Percentiles rank a stretch among this genome's conserved stretches.
phyloP scores from a whole-genome alignment of 306 rosid genomes.

The Cucumis cinereus region DNA sequence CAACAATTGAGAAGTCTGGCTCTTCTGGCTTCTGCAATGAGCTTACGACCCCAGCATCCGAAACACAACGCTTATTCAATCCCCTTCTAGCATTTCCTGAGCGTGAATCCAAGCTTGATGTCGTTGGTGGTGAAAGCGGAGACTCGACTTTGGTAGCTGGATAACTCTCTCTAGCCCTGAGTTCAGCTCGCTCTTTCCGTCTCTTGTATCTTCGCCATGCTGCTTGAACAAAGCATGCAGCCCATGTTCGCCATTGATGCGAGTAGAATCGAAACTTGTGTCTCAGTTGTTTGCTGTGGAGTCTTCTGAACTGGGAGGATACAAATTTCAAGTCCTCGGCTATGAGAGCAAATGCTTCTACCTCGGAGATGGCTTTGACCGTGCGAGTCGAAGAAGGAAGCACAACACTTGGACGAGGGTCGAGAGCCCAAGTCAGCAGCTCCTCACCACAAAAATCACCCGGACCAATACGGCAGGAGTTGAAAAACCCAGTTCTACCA shows the following conservation, averaged over 20 bases:
- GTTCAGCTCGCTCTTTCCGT: slow-evolving; percentile 37
- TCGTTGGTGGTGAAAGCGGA: slow-evolving; percentile 12
- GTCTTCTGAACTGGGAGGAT: slow-evolving; percentile 69
- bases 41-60: slow-evolving; percentile 37
- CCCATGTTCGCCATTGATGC: slow-evolving; percentile 91
- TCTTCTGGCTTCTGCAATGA: slow-evolving; percentile 70
- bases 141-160: slow-evolving; percentile 13
- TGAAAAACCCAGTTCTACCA: slow-evolving; percentile 85
- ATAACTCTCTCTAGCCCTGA: slow-evolving; percentile 30
- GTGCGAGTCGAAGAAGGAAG: slow-evolving; percentile 87
- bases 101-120: slow-evolving; percentile 12
- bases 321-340: slow-evolving; percentile 88
- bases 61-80: slow-evolving; percentile 20
- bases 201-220: slow-evolving; percentile 74
- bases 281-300: slow-evolving; percentile 68
- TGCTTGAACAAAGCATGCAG: slow-evolving; percentile 71
- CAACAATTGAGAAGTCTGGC: slow-evolving; percentile 48
- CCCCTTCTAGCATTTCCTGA: slow-evolving; percentile 27
- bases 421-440: slow-evolving; percentile 83
- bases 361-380: slow-evolving; percentile 65
- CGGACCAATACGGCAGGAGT: slow-evolving; percentile 65
- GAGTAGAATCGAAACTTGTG: slow-evolving; percentile 80
- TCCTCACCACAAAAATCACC: slow-evolving; percentile 97
- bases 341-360: slow-evolving; percentile 87
- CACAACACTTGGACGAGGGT: slow-evolving; percentile 54